Conservation (phyloP, 208 protist species). For the Leishmania turanica region DNA sequence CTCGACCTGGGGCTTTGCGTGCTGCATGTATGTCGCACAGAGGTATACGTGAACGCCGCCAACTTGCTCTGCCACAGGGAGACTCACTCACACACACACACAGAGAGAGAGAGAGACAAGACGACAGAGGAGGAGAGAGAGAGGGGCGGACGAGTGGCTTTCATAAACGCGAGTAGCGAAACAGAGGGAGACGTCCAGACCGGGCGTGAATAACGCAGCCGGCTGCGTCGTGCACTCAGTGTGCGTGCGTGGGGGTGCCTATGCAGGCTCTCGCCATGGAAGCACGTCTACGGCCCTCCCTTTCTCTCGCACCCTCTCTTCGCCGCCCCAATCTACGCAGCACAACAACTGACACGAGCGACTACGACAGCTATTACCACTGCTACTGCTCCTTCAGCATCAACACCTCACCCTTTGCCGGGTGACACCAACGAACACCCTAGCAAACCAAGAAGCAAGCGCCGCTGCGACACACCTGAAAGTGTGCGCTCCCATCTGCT, state of each 20-base stretch:
- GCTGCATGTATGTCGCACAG: neutral
- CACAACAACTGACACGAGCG: neutral
- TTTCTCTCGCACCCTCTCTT: neutral
- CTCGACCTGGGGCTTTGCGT: constrained; percentile 13
- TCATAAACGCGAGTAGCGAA: neutral
- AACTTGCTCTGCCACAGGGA: constrained; percentile 5
- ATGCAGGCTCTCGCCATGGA: neutral
- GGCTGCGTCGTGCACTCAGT: neutral
- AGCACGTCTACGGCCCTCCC: neutral
- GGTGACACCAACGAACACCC: too few species aligned
- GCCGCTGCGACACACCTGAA: neutral
- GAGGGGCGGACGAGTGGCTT: neutral
- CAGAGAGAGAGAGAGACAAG: neutral
- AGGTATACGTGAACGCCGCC: constrained; percentile 24
- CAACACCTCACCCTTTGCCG: too few species aligned
- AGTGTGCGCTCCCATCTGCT: neutral
- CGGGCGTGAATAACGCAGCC: neutral
- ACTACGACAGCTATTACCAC: neutral
- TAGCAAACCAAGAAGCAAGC: neutral
- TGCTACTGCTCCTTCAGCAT: neutral
- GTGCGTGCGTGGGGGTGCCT: neutral
- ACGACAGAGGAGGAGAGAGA: neutral
- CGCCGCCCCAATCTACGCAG: neutral
- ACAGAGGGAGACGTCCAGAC: neutral
- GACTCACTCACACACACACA: too few species aligned